These are phyloP conservation scores for Ambispora gerdemannii DNA, from an alignment of 192 early-diverging fungal genomes.

Conservation along the genomic window DNA sequence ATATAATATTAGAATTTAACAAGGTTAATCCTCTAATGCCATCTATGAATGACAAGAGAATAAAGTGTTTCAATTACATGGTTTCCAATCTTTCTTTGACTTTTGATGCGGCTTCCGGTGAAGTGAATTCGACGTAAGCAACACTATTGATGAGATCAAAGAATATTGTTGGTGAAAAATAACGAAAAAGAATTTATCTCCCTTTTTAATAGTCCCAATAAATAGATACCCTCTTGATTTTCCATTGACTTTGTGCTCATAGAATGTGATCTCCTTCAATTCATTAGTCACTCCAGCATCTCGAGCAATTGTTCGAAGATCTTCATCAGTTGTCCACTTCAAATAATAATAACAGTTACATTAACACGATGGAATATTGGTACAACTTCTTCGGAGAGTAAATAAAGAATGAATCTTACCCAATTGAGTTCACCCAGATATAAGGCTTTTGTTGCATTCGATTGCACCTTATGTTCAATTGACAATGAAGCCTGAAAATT, in stretches of 20 bases:
- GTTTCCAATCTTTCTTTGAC: conserved; percentile 46
- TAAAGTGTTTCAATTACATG: conserved; percentile 33
- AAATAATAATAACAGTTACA: no score
- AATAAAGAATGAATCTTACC: no score
- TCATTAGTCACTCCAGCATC: conserved; percentile 51
- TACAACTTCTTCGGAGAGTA: no score
- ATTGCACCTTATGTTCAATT: neutral
- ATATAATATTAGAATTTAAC: neutral
- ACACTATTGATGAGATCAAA: no score
- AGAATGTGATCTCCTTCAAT: conserved; percentile 53
- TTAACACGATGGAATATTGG: no score
- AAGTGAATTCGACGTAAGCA: conserved; percentile 54
- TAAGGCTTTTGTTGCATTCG: conserved; percentile 38
- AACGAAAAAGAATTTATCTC: neutral
- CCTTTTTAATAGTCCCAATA: neutral
- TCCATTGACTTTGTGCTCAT: conserved; percentile 63
- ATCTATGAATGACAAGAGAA: neutral
- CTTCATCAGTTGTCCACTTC: conserved; percentile 59
- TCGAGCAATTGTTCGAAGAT: conserved; percentile 42
- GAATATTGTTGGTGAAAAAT: no score
- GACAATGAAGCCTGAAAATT: neutral
- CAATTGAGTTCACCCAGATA: conserved; percentile 48
- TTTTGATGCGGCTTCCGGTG: conserved; percentile 36
- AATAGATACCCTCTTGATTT: conserved; percentile 54
- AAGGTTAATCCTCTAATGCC: neutral